Conservation (phyloP, 2,329 filamentous ascomycete genomes). For the Ceratocystiopsis sp. region DNA sequence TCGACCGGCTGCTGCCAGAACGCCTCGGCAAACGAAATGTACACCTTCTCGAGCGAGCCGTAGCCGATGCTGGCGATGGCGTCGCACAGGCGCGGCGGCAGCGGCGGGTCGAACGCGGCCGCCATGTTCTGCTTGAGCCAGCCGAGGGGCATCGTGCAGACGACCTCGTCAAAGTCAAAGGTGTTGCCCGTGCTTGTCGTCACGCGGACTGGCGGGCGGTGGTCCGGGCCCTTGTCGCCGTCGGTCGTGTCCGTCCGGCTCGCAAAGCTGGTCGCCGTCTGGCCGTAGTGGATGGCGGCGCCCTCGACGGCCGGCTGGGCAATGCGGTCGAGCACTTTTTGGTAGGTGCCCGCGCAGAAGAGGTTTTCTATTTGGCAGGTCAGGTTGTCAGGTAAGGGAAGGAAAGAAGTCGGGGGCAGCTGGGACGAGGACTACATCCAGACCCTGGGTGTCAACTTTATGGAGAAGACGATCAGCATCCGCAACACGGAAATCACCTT, state of each 20-base stretch:
- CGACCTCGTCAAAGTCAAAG: constrained; percentile 47
- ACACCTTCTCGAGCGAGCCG: constrained; percentile 47
- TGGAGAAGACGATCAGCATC: constrained; percentile 99
- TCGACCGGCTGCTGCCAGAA: constrained; percentile 47
- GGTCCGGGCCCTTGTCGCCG: constrained; percentile 5
- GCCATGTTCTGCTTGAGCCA: constrained; percentile 45
- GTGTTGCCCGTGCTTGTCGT: constrained; percentile 26
- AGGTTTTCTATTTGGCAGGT: constrained; percentile 31
- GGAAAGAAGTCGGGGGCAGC: constrained; percentile 93
- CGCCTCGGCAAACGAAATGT: constrained; percentile 53
- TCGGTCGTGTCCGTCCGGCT: constrained; percentile 11
- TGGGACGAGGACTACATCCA: constrained; percentile 99
- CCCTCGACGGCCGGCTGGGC: constrained; percentile 36
- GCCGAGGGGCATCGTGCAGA: constrained; percentile 51
- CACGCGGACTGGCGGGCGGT: constrained; percentile 28
- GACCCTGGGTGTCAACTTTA: constrained; percentile 96
- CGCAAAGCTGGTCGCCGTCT: constrained; percentile 28
- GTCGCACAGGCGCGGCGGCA: constrained; percentile 37
- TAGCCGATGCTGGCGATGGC: constrained; percentile 52
- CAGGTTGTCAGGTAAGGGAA: not conserved
- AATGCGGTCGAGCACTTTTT: constrained; percentile 39
- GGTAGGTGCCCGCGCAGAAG: constrained; percentile 42
- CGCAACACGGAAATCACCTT: constrained; percentile 99
- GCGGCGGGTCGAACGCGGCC: constrained; percentile 39
- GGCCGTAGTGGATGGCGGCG: constrained; percentile 35